A percentile compares a stretch with the other conserved stretches of the same genome.
phyloP scores from a whole-genome alignment of 176 grass and related monocot species.

The Chloris gayana region DNA sequence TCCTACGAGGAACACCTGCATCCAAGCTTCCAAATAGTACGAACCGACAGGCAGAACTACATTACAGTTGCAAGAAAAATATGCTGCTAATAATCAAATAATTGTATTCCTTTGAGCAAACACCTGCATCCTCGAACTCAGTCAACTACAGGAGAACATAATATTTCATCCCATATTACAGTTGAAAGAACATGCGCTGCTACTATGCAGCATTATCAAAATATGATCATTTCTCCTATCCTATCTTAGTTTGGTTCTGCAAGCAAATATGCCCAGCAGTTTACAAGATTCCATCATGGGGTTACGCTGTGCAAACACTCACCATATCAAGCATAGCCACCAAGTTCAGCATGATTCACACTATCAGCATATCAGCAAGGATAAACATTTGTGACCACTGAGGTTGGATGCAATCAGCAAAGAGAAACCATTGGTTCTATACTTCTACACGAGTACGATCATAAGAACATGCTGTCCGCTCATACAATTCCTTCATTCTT shows the following conservation, averaged over 20 bases:
- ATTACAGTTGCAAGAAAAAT: neutral
- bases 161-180: neutral
- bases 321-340: no score
- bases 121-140: neutral
- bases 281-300: no score
- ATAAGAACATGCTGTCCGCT: neutral
- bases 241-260: no score
- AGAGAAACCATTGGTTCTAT: no score
- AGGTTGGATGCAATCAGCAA: neutral
- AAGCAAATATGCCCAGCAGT: no score
- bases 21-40: neutral
- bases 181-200: neutral
- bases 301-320: no score
- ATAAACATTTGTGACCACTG: neutral
- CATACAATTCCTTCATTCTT: neutral
- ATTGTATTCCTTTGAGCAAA: no score
- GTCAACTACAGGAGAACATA: no score
- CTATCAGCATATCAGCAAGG: neutral
- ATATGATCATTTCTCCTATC: neutral
- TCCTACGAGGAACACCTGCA: neutral
- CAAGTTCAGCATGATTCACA: no score
- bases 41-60: neutral
- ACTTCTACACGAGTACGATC: no score
- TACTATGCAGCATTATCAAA: neutral
- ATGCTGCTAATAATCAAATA: neutral